Conservation (phyloP, 768 basidiomycete genomes). For the Boletus sensibilis region DNA sequence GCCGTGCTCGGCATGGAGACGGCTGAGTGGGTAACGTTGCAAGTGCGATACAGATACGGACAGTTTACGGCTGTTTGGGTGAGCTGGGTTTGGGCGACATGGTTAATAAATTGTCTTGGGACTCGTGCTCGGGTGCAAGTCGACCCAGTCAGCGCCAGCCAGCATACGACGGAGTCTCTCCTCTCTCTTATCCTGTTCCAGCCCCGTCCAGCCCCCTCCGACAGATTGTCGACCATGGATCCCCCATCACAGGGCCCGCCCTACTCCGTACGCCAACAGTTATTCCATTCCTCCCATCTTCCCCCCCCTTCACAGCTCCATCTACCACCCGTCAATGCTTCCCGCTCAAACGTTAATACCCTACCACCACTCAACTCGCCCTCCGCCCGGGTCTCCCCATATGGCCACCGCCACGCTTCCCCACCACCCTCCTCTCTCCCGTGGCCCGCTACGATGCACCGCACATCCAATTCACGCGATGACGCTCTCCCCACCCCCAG, state of each 20-base stretch:
- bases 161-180: neutral
- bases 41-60: constrained; percentile 1
- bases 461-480: constrained; percentile 43
- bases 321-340: constrained; percentile 35
- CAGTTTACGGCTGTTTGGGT: constrained; percentile 31
- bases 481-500: constrained; percentile 33
- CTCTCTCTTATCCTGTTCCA: neutral
- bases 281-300: constrained; percentile 44
- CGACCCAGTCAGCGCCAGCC: constrained; percentile 10
- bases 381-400: constrained; percentile 27
- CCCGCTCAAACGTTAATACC: constrained; percentile 39
- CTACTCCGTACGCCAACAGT: constrained; percentile 32
- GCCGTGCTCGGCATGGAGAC: neutral
- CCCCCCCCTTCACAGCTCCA: constrained; percentile 45
- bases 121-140: constrained; percentile 18
- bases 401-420: constrained; percentile 28
- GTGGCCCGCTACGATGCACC: constrained; percentile 31
- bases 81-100: constrained; percentile 15
- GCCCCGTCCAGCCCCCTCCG: constrained; percentile 9
- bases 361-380: constrained; percentile 39
- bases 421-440: constrained; percentile 27
- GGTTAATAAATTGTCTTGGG: constrained; percentile 25
- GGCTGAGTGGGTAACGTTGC: neutral
- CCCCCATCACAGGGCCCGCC: constrained; percentile 31
- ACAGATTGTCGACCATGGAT: constrained; percentile 22